phyloP scores from a whole-genome alignment of 495 filamentous ascomycete species.

The Aspergillus carlsbadensis region DNA sequence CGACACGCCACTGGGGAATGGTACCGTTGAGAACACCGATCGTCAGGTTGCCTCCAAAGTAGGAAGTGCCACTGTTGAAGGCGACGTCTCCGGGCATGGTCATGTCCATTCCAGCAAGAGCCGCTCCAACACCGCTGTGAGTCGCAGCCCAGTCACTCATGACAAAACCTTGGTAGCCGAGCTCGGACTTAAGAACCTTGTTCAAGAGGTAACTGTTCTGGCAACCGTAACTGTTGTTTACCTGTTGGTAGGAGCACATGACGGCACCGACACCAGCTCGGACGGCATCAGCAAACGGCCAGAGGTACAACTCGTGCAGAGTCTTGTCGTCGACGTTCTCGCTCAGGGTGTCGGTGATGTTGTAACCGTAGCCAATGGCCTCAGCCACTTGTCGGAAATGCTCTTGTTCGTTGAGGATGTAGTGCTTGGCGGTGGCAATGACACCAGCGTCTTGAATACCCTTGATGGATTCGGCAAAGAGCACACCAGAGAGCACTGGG shows the following conservation, averaged over 20 bases:
- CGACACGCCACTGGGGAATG: constrained; percentile 83
- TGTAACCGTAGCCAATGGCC: constrained; percentile 58
- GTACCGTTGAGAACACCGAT: constrained; percentile 86
- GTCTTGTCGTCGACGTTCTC: constrained; percentile 91
- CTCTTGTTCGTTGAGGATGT: constrained; percentile 70
- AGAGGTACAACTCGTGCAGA: constrained; percentile 93
- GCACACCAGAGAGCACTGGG: constrained; percentile 71
- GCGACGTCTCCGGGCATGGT: constrained; percentile 86
- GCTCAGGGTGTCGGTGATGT: constrained; percentile 64
- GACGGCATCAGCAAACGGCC: constrained; percentile 77
- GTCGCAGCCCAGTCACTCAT: constrained; percentile 92
- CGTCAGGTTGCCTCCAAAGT: constrained; percentile 86
- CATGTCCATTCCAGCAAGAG: constrained; percentile 90
- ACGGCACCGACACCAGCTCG: constrained; percentile 74
- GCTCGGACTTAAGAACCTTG: constrained; percentile 82
- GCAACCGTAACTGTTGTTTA: constrained; percentile 71
- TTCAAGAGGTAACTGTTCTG: constrained; percentile 74
- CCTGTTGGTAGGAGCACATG: constrained; percentile 94
- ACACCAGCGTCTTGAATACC: constrained; percentile 82
- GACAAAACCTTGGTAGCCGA: constrained; percentile 93
- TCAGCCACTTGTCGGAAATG: constrained; percentile 80
- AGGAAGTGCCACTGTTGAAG: constrained; percentile 71
- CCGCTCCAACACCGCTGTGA: constrained; percentile 74
- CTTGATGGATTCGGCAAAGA: constrained; percentile 71
- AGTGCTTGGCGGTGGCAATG: constrained; percentile 83